Evolutionary conservation across 495 filamentous ascomycete species (phyloP), one percentile per base, ranked within the genome.

Genomic region (Hypomontagnella submonticulosa): DNA sequence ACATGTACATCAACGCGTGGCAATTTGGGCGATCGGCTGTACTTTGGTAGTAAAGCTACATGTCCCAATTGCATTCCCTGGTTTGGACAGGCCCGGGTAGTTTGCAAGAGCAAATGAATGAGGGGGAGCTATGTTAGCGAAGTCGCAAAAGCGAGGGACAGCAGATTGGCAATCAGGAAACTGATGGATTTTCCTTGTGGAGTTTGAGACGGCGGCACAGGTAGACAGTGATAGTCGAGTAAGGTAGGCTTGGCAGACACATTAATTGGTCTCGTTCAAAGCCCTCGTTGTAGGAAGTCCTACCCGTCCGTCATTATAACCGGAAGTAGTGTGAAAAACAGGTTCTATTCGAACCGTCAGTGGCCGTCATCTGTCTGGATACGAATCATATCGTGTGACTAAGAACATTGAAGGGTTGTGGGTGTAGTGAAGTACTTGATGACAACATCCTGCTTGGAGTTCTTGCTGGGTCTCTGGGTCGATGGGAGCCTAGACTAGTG

Each of bases 231-330:
- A 61, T 49, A 32, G 40, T 57, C 46, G 10, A 48, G 49, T 15
- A 34, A 9, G 34, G 19, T 47, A 52, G n/a, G 50, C 63, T 66
- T 61, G 50, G 63, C 63, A 51, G 40, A 49, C 27, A 46, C 49
- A 44, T 52, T 34, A 58, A 62, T 42, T 36, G 46, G 40, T 8
- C 20, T 30, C 12, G 33, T 53, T 50, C 30, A 53, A 40, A 40
- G n/a, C 53, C 19, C 41, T 57, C 38, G 36, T 38, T 2, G 36
- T 13, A 40, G 23, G 27, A 54, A 23, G 15, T 27, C 23, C 36
- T 51, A 43, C 37, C 12, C 18, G n/a, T 51, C 13, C 12, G 48
- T 38, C 13, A 44, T 47, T 37, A 47, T 49, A 54, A 12, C 1
- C 20, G 11, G 20, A 30, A 6, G 15, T 5, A 3, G n/a, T 44